Base-by-base conservation (phyloP, 345 rosid genomes). In the Mallotus nudiflorus region DNA sequence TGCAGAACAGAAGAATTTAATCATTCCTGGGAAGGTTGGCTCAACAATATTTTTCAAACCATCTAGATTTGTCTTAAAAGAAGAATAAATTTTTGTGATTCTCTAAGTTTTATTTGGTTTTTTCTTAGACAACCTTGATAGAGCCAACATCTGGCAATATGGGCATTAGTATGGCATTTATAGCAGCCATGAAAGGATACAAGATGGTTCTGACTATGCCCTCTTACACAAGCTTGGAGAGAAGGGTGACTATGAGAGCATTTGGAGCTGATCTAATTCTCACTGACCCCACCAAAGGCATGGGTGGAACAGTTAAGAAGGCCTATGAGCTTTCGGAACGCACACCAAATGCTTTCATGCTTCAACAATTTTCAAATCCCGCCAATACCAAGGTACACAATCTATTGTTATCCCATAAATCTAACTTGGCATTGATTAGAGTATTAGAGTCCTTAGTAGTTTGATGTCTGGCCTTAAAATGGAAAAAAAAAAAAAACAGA, bases 141-240 rank as follows among this genome's bases (percentile, higher is more conserved):
- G 99, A 95, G 83, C 97, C 99, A 0, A 95, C 99, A 6, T 92
- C 99, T 0, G 99, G 99, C 49, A 95, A 92, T 74, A 95, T 90
- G 97, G 97, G 97, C 61, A 95, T 92, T 51, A 95, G 97, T 74
- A 72, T 92, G 97, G 97, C 99, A 9, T 95, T 95, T 59, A 89
- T 95, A 22, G 99, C 99, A 3, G 91, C 97, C 57, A 44, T 92
- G 82, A 90, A 83, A 88, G 99, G 99, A 9, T 95, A 95, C 70
- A 90, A 78, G 79, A 92, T 90, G 85, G 78, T 87, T 64, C 85
- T 95, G 48, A 92, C 99, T 6, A 95, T 95, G 99, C 99, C 99
- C 18, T 95, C 99, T 35, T 95, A 92, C 81, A 95, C 97, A 11
- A 92, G 97, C 74, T 77, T 95, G 86, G 97, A 95, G 84, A 89